A percentile compares a stretch with the other conserved stretches of the same genome.
phyloP scores from a whole-genome alignment of 441 rosid species.

The Adansonia grandidieri region DNA sequence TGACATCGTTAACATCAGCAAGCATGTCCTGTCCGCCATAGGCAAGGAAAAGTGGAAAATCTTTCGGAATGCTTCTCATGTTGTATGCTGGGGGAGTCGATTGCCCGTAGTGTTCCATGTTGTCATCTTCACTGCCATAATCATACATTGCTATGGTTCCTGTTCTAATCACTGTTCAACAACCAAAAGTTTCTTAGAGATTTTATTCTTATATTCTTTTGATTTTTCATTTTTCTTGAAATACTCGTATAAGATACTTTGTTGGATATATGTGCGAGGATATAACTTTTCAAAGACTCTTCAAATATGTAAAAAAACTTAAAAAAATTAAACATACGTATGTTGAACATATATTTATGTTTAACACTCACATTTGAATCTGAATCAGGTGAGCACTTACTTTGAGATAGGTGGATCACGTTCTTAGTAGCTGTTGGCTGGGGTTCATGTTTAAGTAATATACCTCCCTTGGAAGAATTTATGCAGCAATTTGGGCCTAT shows the following conservation, averaged over 20 bases:
- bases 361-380: too few relatives aligned
- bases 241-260: too few relatives aligned
- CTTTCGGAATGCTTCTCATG: slow-evolving; percentile 45
- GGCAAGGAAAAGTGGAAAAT: slow-evolving; percentile 41
- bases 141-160: slow-evolving; percentile 50
- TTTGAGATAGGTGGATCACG: slow-evolving; percentile 61
- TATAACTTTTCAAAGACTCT: too few relatives aligned
- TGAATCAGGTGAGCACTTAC: too few relatives aligned
- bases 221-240: too few relatives aligned
- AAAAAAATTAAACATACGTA: too few relatives aligned
- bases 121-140: slow-evolving; percentile 37
- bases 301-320: too few relatives aligned
- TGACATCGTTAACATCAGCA: slow-evolving; percentile 37
- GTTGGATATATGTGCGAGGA: too few relatives aligned
- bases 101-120: slow-evolving; percentile 47
- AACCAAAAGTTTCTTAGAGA: background rate
- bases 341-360: too few relatives aligned
- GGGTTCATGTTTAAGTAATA: slow-evolving; percentile 51
- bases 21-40: slow-evolving; percentile 47
- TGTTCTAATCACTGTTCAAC: slow-evolving; percentile 42
- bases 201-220: too few relatives aligned
- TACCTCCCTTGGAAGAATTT: slow-evolving; percentile 38
- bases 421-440: slow-evolving; percentile 59
- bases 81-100: slow-evolving; percentile 47
- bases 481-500: slow-evolving; percentile 67